Conservation (phyloP, 345 rosid genomes). For the Linum trigynum region DNA sequence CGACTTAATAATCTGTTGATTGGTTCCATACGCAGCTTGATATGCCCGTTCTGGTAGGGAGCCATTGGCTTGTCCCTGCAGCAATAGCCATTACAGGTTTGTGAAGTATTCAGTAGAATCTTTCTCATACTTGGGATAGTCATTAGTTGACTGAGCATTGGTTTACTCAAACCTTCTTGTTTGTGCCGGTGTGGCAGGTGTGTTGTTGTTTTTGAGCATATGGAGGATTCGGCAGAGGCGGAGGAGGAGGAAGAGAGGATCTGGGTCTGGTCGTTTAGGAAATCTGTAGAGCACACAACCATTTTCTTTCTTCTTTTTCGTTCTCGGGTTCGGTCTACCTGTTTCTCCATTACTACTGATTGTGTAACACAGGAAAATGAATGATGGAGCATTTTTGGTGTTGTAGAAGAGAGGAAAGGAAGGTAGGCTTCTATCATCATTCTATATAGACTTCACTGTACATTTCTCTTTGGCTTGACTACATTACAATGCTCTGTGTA, state of each 20-base stretch:
- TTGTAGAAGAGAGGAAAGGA: too few species aligned
- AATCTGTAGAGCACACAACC: slow-evolving; percentile 23
- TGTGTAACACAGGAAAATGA: too few species aligned
- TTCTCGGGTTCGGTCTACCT: too few species aligned
- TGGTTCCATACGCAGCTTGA: slow-evolving; percentile 48
- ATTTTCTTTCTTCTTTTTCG: too few species aligned
- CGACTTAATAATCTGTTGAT: neutral
- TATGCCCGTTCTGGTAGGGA: slow-evolving; percentile 51
- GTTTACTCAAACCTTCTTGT: neutral
- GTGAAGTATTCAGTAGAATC: slow-evolving; percentile 10
- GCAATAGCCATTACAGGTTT: slow-evolving; percentile 57
- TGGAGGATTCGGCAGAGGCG: slow-evolving; percentile 75
- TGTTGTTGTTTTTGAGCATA: slow-evolving; percentile 52
- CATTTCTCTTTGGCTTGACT: too few species aligned
- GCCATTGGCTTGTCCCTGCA: slow-evolving; percentile 75
- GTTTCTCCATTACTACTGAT: too few species aligned
- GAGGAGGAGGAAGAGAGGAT: slow-evolving; percentile 56
- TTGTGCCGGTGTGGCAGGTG: slow-evolving; percentile 32
- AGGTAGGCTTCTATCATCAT: too few species aligned
- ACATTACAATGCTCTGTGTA: too few species aligned
- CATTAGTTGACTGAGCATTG: too few species aligned
- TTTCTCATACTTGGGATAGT: too few species aligned
- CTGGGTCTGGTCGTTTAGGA: slow-evolving; percentile 43
- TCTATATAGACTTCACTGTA: too few species aligned
- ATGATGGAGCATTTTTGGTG: too few species aligned